phyloP scores from a whole-genome alignment of 2,329 filamentous ascomycete species.

The Clonostachys solani region DNA sequence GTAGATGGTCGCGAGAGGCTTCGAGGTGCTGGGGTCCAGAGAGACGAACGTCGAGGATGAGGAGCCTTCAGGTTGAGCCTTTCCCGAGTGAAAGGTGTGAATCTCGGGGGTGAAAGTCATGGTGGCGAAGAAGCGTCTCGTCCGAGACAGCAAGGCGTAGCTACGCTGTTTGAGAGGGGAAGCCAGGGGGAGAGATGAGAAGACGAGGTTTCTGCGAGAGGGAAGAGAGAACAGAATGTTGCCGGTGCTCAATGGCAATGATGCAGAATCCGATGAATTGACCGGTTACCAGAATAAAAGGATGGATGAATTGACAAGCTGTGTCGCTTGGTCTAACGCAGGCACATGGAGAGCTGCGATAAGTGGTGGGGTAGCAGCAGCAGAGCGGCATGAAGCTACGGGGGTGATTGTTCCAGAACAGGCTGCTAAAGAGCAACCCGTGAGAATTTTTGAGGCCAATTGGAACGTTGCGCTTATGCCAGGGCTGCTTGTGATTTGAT shows the following conservation, averaged over 20 bases:
- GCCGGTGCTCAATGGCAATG: too few species aligned
- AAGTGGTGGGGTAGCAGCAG: too few species aligned
- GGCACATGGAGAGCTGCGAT: too few species aligned
- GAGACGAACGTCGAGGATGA: slow-evolving; percentile 62
- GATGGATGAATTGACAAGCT: neutral
- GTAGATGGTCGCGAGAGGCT: slow-evolving; percentile 67
- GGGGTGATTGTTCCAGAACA: too few species aligned
- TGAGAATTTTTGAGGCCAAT: too few species aligned
- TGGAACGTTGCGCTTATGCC: too few species aligned
- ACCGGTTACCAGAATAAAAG: neutral
- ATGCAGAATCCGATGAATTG: too few species aligned
- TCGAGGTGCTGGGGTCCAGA: slow-evolving; percentile 69
- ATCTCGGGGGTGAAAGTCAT: slow-evolving; percentile 31
- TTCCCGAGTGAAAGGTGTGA: slow-evolving; percentile 74
- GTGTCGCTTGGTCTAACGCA: too few species aligned
- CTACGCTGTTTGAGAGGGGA: neutral
- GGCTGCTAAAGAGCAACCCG: too few species aligned
- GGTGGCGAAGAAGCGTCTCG: slow-evolving; percentile 14
- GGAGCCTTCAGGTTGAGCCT: slow-evolving; percentile 52
- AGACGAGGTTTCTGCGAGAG: neutral
- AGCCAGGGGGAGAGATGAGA: neutral
- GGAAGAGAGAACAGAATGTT: too few species aligned
- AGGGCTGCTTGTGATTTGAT: too few species aligned
- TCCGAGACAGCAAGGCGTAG: neutral
- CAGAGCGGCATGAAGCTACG: too few species aligned